phyloP scores from a whole-genome alignment of 305 asterid species.

The Fraxinus ornus region DNA sequence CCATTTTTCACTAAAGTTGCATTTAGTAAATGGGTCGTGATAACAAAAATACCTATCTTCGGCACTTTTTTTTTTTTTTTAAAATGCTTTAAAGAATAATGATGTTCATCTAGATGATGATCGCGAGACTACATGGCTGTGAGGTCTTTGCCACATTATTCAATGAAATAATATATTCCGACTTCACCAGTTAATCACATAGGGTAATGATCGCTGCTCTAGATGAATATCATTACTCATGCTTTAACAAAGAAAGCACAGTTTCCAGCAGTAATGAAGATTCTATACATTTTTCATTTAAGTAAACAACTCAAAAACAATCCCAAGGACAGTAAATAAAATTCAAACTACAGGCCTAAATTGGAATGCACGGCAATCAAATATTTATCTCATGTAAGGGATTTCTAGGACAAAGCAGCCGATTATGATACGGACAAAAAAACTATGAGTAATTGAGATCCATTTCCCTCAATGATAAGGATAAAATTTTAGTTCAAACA shows the following conservation, averaged over 20 bases:
- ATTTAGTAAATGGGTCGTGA: not conserved
- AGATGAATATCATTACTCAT: not conserved
- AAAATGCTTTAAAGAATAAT: not conserved
- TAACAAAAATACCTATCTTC: not conserved
- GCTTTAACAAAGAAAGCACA: not conserved
- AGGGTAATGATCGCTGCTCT: not conserved
- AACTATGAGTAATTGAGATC: conserved; percentile 6
- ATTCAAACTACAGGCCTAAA: conserved; percentile 25
- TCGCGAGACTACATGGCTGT: not conserved
- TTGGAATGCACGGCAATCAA: conserved; percentile 24
- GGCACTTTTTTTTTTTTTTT: not conserved
- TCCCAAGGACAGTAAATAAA: conserved; percentile 9
- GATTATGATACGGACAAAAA: not conserved
- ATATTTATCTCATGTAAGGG: conserved; percentile 16
- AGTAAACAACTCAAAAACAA: not conserved
- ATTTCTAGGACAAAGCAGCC: conserved; percentile 17
- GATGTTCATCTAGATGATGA: not conserved
- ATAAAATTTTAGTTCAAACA: not conserved
- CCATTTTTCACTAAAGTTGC: not conserved
- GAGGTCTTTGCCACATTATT: not conserved
- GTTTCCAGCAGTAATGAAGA: conserved; percentile 9
- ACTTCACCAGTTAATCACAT: not conserved
- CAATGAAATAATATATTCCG: not conserved
- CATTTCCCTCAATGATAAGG: conserved; percentile 15
- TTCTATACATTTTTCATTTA: conserved; percentile 9